Evolutionary conservation across 1,284 basidiomycete species (phyloP), one percentile per base, ranked within the genome.

Genomic region (Boletellus dicymbophilus): DNA sequence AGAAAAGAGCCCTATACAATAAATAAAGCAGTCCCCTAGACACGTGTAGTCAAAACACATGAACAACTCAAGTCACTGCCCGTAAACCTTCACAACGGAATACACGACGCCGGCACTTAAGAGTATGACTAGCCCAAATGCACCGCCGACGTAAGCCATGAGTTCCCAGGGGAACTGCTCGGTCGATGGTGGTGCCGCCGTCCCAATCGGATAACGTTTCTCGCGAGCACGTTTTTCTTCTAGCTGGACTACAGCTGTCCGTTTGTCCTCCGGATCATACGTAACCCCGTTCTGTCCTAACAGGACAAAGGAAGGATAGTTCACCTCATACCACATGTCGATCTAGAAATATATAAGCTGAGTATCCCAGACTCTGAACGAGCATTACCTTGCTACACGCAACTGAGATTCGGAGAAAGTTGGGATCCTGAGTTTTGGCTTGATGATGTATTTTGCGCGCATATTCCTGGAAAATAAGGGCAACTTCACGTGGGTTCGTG

Each of bases 401-500:
- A 44, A 95, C 80, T 37, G 87, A 88, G 54, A 97, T 71, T 37
- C 81, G 80, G 53, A 96, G 73, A 71, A 91, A 95, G 73, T 88
- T 93, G 37, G 95, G 95, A 69, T 99, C 96, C 45, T 85, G 77
- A 11, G 90, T 84, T 23, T 78, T 67, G 0, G 92, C 82, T 62
- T 90, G 91, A 22, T 80, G 76, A 70, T 98, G 95, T 55, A 99
- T 98, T 57, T 77, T 78, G 28, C 89, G 84, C 0, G 87, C 84
- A 64, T 90, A 94, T 23, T 88, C 80, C 21, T 86, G 82, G 81
- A 98, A 98, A 56, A 95, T 87, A 64, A 87, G 81, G 0, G 93
- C 86, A 1, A 98, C 94, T 60, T 98, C 95, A 30, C 93, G 81
- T 1, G 93, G 92, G 71, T 98, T 98, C 33, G 90, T 90, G 5